Conservation (phyloP, 192 early-diverging fungal species). For the Umbelopsis sp. region DNA sequence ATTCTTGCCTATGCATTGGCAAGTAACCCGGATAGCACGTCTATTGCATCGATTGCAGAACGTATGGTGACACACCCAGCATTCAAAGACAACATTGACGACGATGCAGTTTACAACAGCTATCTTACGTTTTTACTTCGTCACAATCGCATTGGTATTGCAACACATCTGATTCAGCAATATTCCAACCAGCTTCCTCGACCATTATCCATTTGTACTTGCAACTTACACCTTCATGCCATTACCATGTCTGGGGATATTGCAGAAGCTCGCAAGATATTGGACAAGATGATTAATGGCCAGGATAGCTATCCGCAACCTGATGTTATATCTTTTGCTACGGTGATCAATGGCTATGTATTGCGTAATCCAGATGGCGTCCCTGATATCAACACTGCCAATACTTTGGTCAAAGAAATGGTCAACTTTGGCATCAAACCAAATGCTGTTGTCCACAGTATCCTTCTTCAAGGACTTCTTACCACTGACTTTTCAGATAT, state of each 20-base stretch:
- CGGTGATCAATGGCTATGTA: slow-evolving; percentile 30
- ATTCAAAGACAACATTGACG: not conserved
- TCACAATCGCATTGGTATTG: slow-evolving; percentile 6
- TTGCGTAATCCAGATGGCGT: not conserved
- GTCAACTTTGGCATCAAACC: slow-evolving; percentile 3
- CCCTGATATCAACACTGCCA: not conserved
- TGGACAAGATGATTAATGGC: slow-evolving; percentile 16
- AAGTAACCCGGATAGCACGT: not conserved
- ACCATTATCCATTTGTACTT: slow-evolving; percentile 15
- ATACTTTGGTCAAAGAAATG: slow-evolving; percentile 18
- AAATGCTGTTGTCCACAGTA: slow-evolving; percentile 18
- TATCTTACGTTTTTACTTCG: slow-evolving; percentile 2
- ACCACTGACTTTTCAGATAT: slow-evolving; percentile 12
- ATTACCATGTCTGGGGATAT: slow-evolving; percentile 19
- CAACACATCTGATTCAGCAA: not conserved
- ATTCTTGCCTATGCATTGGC: not conserved
- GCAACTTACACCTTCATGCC: slow-evolving; percentile 28
- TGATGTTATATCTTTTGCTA: slow-evolving; percentile 29
- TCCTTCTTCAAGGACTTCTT: slow-evolving; percentile 28
- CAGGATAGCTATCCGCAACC: slow-evolving; percentile 24
- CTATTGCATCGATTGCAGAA: slow-evolving; percentile 3
- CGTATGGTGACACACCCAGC: not conserved
- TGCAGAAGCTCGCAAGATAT: slow-evolving; percentile 9
- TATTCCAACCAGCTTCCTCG: not conserved
- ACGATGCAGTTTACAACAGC: slow-evolving; percentile 6